Evolutionary conservation across 2,329 filamentous ascomycete genomes (phyloP).

Genomic region (Davidsoniella eucalypti): DNA sequence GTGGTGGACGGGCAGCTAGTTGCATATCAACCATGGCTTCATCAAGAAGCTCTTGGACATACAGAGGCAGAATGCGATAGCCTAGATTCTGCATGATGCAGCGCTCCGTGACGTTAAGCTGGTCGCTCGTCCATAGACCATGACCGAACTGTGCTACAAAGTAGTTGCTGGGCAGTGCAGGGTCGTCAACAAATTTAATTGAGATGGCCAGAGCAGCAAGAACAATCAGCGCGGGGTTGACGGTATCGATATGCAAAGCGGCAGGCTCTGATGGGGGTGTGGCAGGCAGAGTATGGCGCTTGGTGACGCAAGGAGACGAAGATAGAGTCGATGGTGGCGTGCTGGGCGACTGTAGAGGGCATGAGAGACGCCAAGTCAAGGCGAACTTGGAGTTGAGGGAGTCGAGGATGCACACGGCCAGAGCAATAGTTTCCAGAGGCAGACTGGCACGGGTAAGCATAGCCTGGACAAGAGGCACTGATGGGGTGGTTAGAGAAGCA

Average conservation of each 20-base stretch:
- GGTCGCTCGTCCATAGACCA: constrained; percentile 39
- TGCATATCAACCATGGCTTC: constrained; percentile 49
- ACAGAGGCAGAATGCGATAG: constrained; percentile 46
- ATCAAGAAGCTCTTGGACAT: constrained; percentile 36
- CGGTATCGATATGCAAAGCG: constrained; percentile 39
- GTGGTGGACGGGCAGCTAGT: constrained; percentile 30
- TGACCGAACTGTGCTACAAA: constrained; percentile 39
- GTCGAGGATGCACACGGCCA: constrained; percentile 51
- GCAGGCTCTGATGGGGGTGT: constrained; percentile 19
- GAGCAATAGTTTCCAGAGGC: constrained; percentile 43
- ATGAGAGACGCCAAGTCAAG: constrained; percentile 42
- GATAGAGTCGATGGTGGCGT: background rate
- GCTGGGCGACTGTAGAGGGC: constrained; percentile 27
- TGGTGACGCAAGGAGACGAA: constrained; percentile 14
- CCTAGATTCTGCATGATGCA: constrained; percentile 47
- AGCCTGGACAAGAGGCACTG: constrained; percentile 40
- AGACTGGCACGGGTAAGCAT: constrained; percentile 42
- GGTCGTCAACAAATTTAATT: constrained; percentile 49
- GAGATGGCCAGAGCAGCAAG: constrained; percentile 47
- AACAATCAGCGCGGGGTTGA: constrained; percentile 45
- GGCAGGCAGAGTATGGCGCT: constrained; percentile 33
- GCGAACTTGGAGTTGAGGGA: constrained; percentile 47
- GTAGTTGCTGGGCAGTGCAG: constrained; percentile 33
- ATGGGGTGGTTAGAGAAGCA: constrained; percentile 42
- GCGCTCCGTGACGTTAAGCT: constrained; percentile 48